phyloP scores from a whole-genome alignment of 2,329 filamentous ascomycete species.

The Aspergillus sp. region DNA sequence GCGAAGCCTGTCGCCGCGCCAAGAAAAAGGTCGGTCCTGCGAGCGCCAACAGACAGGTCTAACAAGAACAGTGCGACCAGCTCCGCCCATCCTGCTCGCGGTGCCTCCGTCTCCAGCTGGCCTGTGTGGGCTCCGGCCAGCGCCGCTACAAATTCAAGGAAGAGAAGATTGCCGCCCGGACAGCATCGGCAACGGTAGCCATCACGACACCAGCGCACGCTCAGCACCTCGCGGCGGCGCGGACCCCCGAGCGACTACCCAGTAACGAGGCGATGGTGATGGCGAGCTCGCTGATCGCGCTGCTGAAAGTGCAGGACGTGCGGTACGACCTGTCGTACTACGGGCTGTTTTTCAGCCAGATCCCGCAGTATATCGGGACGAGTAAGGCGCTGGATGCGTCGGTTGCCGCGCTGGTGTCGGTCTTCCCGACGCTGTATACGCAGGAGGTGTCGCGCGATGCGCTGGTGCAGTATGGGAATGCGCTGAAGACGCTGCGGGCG shows the following conservation, averaged over 20 bases:
- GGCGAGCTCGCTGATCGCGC: slow-evolving; percentile 11
- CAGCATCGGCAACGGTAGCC: too few species aligned
- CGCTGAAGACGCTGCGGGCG: slow-evolving; percentile 21
- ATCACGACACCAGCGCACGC: neutral
- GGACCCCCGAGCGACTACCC: neutral
- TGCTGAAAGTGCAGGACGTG: slow-evolving; percentile 20
- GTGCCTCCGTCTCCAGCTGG: slow-evolving; percentile 21
- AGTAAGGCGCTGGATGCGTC: slow-evolving; percentile 24
- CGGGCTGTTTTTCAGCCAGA: slow-evolving; percentile 20
- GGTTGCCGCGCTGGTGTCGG: slow-evolving; percentile 17
- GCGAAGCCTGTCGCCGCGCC: slow-evolving; percentile 20
- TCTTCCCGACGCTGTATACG: slow-evolving; percentile 19
- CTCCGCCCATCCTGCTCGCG: slow-evolving; percentile 22
- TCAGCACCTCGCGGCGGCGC: neutral
- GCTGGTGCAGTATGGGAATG: slow-evolving; percentile 19
- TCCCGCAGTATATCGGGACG: slow-evolving; percentile 21
- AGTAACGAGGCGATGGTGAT: slow-evolving; percentile 9
- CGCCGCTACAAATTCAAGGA: slow-evolving; percentile 25
- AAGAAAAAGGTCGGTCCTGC: slow-evolving; percentile 21
- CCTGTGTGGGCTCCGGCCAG: slow-evolving; percentile 23
- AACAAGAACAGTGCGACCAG: slow-evolving; percentile 24
- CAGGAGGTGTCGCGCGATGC: slow-evolving; percentile 13
- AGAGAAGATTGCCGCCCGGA: neutral
- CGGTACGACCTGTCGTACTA: slow-evolving; percentile 25
- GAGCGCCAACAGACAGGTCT: neutral